A percentile compares a stretch with the other conserved stretches of the same genome.
Conservation (phyloP, 2,329 filamentous ascomycete species). For the Monosporascus sp. region DNA sequence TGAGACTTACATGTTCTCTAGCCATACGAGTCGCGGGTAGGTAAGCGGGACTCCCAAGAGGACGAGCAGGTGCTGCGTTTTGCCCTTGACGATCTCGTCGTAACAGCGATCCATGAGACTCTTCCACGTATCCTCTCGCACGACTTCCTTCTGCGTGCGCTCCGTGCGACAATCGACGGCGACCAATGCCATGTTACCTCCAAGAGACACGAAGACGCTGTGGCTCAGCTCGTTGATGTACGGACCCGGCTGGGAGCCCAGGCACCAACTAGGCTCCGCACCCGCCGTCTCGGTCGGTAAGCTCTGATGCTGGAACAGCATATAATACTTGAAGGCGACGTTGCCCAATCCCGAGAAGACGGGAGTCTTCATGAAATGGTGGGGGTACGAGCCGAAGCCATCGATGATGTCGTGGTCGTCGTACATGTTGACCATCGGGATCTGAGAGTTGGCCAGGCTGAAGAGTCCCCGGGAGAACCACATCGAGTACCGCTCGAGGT, state of each 20-base stretch:
- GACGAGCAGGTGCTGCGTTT: constrained; percentile 86
- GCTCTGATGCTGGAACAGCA: constrained; percentile 97
- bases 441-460: constrained; percentile 86
- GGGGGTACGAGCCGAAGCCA: constrained; percentile 88
- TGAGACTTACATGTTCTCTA: constrained; percentile 60
- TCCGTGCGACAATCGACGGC: constrained; percentile 91
- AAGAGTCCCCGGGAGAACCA: constrained; percentile 98
- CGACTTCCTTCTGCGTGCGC: constrained; percentile 73
- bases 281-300: constrained; percentile 73
- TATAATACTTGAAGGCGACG: constrained; percentile 96
- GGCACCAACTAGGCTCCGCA: constrained; percentile 85
- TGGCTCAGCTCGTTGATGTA: constrained; percentile 86
- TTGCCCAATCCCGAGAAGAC: constrained; percentile 87
- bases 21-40: constrained; percentile 71
- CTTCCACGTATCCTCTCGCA: constrained; percentile 78
- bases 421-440: constrained; percentile 98
- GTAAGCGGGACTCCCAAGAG: constrained; percentile 80
- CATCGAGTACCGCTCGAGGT: constrained; percentile 80
- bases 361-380: constrained; percentile 85
- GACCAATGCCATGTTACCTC: constrained; percentile 72
- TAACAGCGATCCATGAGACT: constrained; percentile 82
- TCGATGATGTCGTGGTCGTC: constrained; percentile 93
- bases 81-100: constrained; percentile 73
- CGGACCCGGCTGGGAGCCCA: constrained; percentile 75
- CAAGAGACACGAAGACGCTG: constrained; percentile 80